These are phyloP conservation scores for Plectosphaerella plurivora DNA, from an alignment of 2,329 filamentous ascomycete species.

Conservation along the genomic window DNA sequence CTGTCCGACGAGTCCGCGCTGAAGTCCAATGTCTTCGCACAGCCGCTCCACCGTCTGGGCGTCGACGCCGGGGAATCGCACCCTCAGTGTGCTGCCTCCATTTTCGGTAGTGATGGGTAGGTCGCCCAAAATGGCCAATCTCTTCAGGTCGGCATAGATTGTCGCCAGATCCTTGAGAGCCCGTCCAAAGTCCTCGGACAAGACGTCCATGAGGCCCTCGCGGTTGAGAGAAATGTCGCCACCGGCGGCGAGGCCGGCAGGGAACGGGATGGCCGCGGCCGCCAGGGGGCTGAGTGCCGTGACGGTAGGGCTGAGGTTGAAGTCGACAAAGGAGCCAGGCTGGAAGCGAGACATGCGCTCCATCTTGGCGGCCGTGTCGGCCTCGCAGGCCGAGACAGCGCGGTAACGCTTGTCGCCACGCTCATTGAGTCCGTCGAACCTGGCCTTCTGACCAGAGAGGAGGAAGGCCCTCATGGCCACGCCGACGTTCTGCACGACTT, in stretches of 20 bases:
- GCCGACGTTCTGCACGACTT: slow-evolving; percentile 94
- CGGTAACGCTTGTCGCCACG: slow-evolving; percentile 78
- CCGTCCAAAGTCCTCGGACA: slow-evolving; percentile 84
- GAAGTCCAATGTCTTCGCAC: slow-evolving; percentile 82
- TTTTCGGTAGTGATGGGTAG: slow-evolving; percentile 73
- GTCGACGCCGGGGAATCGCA: slow-evolving; percentile 90
- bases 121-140: slow-evolving; percentile 73
- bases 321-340: slow-evolving; percentile 83
- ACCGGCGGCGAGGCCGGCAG: slow-evolving; percentile 28
- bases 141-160: slow-evolving; percentile 76
- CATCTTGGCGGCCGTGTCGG: slow-evolving; percentile 67
- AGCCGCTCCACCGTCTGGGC: slow-evolving; percentile 74
- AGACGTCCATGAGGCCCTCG: slow-evolving; percentile 76
- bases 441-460: slow-evolving; percentile 83
- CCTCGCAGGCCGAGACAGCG: slow-evolving; percentile 67
- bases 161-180: slow-evolving; percentile 78
- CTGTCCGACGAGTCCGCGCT: slow-evolving; percentile 72
- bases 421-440: slow-evolving; percentile 73
- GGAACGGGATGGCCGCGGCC: slow-evolving; percentile 48
- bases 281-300: slow-evolving; percentile 77
- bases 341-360: slow-evolving; percentile 47
- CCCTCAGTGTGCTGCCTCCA: slow-evolving; percentile 58
- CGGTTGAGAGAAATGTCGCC: slow-evolving; percentile 60
- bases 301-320: slow-evolving; percentile 81
- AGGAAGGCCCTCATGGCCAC: slow-evolving; percentile 88